Base-by-base conservation (phyloP, 2,329 filamentous ascomycete genomes). In the Fusarium proliferatum region DNA sequence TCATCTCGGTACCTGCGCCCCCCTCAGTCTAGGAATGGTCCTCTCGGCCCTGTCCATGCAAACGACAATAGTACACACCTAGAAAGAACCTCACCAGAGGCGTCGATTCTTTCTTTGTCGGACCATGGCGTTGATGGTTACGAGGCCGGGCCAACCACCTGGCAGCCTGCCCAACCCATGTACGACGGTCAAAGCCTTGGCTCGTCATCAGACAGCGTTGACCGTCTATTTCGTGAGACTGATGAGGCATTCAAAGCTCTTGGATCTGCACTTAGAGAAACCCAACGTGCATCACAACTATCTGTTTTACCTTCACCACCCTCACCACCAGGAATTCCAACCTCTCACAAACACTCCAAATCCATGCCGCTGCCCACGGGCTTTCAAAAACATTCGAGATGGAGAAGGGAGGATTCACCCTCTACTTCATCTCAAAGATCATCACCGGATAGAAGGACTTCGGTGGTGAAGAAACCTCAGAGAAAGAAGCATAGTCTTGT, bases 191-290 rank as follows among this genome's bases (percentile, higher is more conserved):
- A 76, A 65, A 74, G 68, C 45, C 48, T 57, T 30, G 63, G 71
- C 41, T 66, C 66, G 43, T 76, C 81, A 72, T 82, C 81, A 17
- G 79, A 84, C 43, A 82, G 82, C 64, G 79, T 86, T 6, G 82
- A 85, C 59, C 81, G 85, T 69, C 81, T 89, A 69, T 86, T 87
- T 52, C 80, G 81, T 68, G 84, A 88, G 74, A 84, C 86, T 8
- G 86, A 89, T 67, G 82, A 85, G 64, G 86, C 87, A 34, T 88
- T 88, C 78, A 82, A 84, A 76, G 82, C 83, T 17, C 83, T 86
- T 30, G 84, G 82, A 6, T 80, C 78, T 57, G 82, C 83, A 23
- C 78, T 88, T 43, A 80, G 80, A 41, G 81, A 86, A 59, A 81
- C 82, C 23, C 61, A 55, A 33, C 73, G 62, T 53, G 59, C 60